Percentiles rank a stretch among this genome's conserved stretches.
Evolutionary conservation across 176 grass and related monocot genomes (phyloP).

Genomic region (Oryza glaberrima): DNA sequence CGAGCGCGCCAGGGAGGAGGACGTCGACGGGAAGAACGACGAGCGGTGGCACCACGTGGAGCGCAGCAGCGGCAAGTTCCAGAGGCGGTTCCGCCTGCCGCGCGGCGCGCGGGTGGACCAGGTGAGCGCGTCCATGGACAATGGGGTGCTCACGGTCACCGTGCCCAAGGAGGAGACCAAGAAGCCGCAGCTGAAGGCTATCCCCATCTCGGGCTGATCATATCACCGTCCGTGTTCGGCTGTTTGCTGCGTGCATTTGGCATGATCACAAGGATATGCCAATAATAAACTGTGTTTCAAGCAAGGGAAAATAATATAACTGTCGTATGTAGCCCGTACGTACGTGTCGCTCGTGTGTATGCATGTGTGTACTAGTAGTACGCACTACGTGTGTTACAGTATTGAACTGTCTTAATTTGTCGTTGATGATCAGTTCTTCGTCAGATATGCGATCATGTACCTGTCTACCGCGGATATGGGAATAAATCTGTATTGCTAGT

Average conservation of each 20-base stretch:
- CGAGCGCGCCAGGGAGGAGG: conserved; percentile 25
- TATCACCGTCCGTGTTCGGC: not conserved
- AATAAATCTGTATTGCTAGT: not conserved
- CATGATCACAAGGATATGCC: not conserved
- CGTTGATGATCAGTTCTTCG: not conserved
- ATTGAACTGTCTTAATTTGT: not conserved
- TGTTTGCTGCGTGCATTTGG: too few relatives aligned
- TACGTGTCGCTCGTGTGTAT: not conserved
- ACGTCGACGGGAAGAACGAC: conserved; percentile 19
- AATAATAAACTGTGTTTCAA: not conserved
- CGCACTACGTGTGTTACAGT: not conserved
- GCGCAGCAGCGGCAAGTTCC: conserved; percentile 46
- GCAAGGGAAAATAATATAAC: not conserved
- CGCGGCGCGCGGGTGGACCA: conserved; percentile 33
- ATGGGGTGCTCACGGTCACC: conserved; percentile 49
- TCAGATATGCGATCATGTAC: not conserved
- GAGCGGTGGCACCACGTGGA: conserved; percentile 51
- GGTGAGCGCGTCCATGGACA: conserved; percentile 39
- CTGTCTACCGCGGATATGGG: too few relatives aligned
- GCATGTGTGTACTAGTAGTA: too few relatives aligned
- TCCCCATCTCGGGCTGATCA: conserved; percentile 31
- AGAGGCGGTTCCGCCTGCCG: conserved; percentile 33
- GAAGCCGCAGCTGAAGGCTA: conserved; percentile 24
- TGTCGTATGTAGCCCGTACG: not conserved
- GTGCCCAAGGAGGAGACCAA: conserved; percentile 36